These are phyloP conservation scores for Trichoderma sp. DNA, from an alignment of 2,329 filamentous ascomycete species.

Conservation along the genomic window DNA sequence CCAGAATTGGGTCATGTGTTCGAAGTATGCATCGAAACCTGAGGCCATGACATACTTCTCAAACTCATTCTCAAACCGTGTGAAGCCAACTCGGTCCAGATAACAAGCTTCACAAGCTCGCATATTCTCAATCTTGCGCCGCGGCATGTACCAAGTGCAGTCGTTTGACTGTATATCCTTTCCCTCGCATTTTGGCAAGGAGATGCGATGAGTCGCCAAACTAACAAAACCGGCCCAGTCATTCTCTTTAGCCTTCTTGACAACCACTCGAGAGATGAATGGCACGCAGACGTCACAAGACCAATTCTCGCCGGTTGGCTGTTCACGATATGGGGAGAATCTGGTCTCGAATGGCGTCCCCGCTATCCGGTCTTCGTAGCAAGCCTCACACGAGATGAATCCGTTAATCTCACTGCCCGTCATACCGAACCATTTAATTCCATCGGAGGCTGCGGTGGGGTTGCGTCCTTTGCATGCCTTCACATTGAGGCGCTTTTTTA, in stretches of 20 bases:
- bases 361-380: constrained; percentile 35
- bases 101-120: constrained; percentile 37
- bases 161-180: constrained; percentile 25
- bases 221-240: constrained; percentile 35
- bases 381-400: constrained; percentile 40
- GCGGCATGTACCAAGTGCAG: constrained; percentile 30
- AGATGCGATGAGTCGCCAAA: constrained; percentile 25
- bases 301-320: constrained; percentile 33
- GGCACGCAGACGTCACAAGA: constrained; percentile 32
- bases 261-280: constrained; percentile 27
- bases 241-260: constrained; percentile 24
- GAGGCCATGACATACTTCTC: constrained; percentile 22
- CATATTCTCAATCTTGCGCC: constrained; percentile 28
- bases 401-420: constrained; percentile 30
- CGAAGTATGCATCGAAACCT: constrained; percentile 28
- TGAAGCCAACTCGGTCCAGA: constrained; percentile 34
- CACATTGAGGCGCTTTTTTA: constrained; percentile 29
- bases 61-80: constrained; percentile 32
- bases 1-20: constrained; percentile 25
- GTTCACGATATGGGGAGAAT: constrained; percentile 30
- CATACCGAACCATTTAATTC: constrained; percentile 35
- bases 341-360: constrained; percentile 31
- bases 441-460: constrained; percentile 26
- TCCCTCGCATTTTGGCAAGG: constrained; percentile 32
- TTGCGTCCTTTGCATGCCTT: constrained; percentile 32